Conservation (phyloP, 805 yeast species). For the Starmerella scarabaei region DNA sequence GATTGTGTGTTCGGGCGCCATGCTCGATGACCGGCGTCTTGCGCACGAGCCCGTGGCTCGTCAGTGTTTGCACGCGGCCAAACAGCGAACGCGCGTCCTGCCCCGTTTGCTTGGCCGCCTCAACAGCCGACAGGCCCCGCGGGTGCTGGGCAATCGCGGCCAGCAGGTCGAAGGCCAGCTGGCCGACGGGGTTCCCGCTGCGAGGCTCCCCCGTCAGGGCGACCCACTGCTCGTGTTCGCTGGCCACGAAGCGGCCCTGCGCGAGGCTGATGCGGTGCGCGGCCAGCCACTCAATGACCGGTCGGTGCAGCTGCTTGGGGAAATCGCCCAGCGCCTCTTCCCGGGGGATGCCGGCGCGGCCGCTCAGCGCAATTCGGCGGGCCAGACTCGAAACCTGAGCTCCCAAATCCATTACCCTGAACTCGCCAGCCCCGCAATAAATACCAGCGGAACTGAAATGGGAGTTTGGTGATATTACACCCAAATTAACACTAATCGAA, state of each 20-base stretch:
- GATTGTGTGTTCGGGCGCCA: conserved; percentile 26
- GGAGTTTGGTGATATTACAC: too few relatives aligned
- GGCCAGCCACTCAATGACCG: conserved; percentile 16
- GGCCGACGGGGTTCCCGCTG: conserved; percentile 25
- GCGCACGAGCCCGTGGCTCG: conserved; percentile 27
- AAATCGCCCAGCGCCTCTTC: conserved; percentile 11
- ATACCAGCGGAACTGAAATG: too few relatives aligned
- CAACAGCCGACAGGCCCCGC: conserved; percentile 28
- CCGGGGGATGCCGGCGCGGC: conserved; percentile 11
- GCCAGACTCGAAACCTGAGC: conserved; percentile 9
- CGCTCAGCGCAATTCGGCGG: conserved; percentile 15
- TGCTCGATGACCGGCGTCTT: conserved; percentile 26
- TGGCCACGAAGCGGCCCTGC: conserved; percentile 21
- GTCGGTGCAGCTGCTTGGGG: conserved; percentile 1
- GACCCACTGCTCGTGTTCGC: conserved; percentile 28
- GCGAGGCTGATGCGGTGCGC: conserved; percentile 8
- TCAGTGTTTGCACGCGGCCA: conserved; percentile 26
- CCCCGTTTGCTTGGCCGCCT: conserved; percentile 27
- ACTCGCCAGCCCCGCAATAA: too few relatives aligned
- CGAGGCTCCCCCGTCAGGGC: conserved; percentile 27
- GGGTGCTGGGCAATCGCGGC: conserved; percentile 31
- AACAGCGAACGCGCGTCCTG: conserved; percentile 32
- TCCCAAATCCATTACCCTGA: conserved; percentile 17
- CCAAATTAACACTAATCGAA: too few relatives aligned
- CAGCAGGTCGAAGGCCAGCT: conserved; percentile 30